A percentile compares a stretch with the other conserved stretches of the same genome.
These are phyloP conservation scores for Eucalyptus microcorys DNA, from an alignment of 345 rosid genomes.

Conservation along the genomic window DNA sequence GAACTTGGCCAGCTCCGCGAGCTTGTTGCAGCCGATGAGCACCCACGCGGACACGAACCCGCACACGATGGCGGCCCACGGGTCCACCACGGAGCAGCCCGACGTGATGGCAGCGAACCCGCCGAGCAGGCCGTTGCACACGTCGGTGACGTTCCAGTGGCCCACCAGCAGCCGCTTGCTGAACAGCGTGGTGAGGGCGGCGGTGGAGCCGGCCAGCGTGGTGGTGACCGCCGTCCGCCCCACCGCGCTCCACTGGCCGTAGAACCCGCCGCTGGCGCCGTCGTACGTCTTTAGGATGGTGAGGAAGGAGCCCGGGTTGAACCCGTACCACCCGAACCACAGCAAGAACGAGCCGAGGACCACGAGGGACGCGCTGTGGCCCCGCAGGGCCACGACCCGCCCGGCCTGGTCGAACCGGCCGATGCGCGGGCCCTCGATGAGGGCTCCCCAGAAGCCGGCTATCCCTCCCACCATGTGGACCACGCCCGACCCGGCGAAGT, in stretches of 20 bases:
- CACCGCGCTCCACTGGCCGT: slow-evolving; percentile 78
- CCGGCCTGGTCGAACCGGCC: slow-evolving; percentile 47
- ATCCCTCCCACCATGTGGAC: slow-evolving; percentile 85
- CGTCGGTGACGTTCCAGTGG: slow-evolving; percentile 72
- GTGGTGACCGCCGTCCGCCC: slow-evolving; percentile 83
- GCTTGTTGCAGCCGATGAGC: slow-evolving; percentile 41
- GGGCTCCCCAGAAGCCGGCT: slow-evolving; percentile 69
- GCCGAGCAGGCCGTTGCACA: slow-evolving; percentile 70
- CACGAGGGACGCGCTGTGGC: slow-evolving; percentile 59
- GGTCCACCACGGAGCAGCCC: slow-evolving; percentile 75
- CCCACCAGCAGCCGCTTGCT: slow-evolving; percentile 54
- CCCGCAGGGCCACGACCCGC: slow-evolving; percentile 36
- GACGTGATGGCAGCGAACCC: slow-evolving; percentile 85
- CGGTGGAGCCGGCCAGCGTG: slow-evolving; percentile 67
- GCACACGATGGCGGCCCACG: slow-evolving; percentile 77
- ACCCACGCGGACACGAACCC: slow-evolving; percentile 61
- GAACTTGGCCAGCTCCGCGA: slow-evolving; percentile 34
- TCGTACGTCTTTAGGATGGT: slow-evolving; percentile 26
- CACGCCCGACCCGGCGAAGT: slow-evolving; percentile 79
- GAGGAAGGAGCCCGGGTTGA: slow-evolving; percentile 56
- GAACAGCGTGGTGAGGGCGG: slow-evolving; percentile 68
- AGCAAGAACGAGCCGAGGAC: slow-evolving; percentile 64
- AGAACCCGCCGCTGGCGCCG: slow-evolving; percentile 5
- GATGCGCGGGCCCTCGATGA: slow-evolving; percentile 62
- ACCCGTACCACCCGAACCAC: slow-evolving; percentile 91